Evolutionary conservation across 345 rosid genomes (phyloP).

Genomic region (Nephelium lappaceum): DNA sequence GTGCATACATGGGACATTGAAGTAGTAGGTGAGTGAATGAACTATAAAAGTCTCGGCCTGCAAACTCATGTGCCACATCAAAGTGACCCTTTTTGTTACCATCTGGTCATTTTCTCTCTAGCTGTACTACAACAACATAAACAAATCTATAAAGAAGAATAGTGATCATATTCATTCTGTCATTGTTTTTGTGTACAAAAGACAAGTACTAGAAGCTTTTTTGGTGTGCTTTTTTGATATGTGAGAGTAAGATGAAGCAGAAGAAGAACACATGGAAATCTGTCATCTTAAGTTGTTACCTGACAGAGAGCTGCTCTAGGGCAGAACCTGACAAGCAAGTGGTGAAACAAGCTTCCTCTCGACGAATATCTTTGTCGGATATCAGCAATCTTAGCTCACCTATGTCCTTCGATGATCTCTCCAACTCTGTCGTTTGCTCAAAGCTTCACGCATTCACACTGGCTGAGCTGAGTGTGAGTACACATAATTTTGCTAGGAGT

Average conservation of each 20-base stretch:
- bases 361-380: slow-evolving; percentile 56
- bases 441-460: slow-evolving; percentile 57
- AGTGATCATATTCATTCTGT: background rate
- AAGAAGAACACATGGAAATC: slow-evolving; percentile 51
- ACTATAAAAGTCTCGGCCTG: background rate
- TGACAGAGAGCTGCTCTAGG: slow-evolving; percentile 19
- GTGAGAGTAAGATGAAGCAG: slow-evolving; percentile 19
- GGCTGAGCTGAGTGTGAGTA: slow-evolving; percentile 51
- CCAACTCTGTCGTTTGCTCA: slow-evolving; percentile 57
- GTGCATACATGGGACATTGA: background rate
- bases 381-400: slow-evolving; percentile 59
- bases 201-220: background rate
- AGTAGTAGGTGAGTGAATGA: slow-evolving; percentile 28
- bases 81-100: too few species aligned
- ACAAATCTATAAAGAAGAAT: background rate
- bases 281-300: slow-evolving; percentile 49
- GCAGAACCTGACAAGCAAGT: slow-evolving; percentile 22
- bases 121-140: background rate
- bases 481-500: slow-evolving; percentile 52
- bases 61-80: slow-evolving; percentile 1
- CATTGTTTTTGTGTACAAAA: too few species aligned
- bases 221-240: background rate
- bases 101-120: background rate
- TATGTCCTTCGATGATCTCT: slow-evolving; percentile 57
- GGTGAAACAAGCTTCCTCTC: slow-evolving; percentile 43